Conservation (phyloP, 148 eudicot genomes). For the Oxyria digyna region DNA sequence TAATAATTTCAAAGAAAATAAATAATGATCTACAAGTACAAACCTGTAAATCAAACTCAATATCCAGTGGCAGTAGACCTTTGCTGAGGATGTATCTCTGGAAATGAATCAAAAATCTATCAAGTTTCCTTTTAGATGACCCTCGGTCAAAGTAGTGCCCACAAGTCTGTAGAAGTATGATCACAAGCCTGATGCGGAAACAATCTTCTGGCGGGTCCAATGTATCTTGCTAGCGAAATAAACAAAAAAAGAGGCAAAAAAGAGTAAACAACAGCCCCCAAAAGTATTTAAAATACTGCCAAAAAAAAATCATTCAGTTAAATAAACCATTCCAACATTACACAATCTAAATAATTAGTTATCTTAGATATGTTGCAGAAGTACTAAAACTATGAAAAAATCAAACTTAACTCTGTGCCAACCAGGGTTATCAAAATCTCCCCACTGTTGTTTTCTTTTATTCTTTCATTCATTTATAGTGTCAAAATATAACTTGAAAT, state of each 20-base stretch:
- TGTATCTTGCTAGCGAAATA: slow-evolving; percentile 47
- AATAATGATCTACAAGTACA: slow-evolving; percentile 18
- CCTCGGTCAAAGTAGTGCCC: slow-evolving; percentile 96
- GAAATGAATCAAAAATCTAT: slow-evolving; percentile 81
- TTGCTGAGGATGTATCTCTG: slow-evolving; percentile 80
- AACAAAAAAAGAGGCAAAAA: slow-evolving; percentile 5
- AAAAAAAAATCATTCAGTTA: neutral
- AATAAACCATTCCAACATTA: neutral
- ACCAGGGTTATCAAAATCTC: neutral
- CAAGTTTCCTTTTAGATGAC: slow-evolving; percentile 85
- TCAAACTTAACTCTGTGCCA: neutral
- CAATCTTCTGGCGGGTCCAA: slow-evolving; percentile 97
- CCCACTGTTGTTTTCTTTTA: neutral
- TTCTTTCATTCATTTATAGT: neutral
- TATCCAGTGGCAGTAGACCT: slow-evolving; percentile 80
- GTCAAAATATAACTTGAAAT: neutral
- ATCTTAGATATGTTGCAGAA: neutral
- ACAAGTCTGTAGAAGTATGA: slow-evolving; percentile 90
- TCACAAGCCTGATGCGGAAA: slow-evolving; percentile 82
- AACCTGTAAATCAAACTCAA: slow-evolving; percentile 97
- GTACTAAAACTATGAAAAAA: neutral
- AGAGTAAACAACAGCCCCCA: neutral
- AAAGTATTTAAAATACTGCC: neutral
- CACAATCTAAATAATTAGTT: neutral
- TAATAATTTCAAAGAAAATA: neutral